A percentile compares a stretch with the other conserved stretches of the same genome.
These are phyloP conservation scores for Eremothecium gossypii DNA, from an alignment of 1,139 yeast species.

Conservation along the genomic window DNA sequence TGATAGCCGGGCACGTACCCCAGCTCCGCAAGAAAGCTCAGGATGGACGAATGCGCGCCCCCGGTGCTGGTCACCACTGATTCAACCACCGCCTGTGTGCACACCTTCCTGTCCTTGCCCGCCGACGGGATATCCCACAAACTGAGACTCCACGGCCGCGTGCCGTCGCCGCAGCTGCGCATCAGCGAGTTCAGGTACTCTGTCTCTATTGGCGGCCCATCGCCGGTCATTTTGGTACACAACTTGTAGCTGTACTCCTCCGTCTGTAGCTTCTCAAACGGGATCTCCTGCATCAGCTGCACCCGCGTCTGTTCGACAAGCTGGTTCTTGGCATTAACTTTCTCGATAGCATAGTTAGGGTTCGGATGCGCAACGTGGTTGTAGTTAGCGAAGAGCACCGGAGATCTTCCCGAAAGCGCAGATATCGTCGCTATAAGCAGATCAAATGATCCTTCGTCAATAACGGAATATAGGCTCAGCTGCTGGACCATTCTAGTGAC, in stretches of 20 bases:
- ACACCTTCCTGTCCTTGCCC: slow-evolving; percentile 54
- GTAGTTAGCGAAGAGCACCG: slow-evolving; percentile 23
- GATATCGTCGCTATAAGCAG: slow-evolving; percentile 29
- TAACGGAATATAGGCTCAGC: slow-evolving; percentile 29
- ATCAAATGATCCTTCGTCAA: slow-evolving; percentile 27
- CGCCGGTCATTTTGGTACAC: slow-evolving; percentile 9
- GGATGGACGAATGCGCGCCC: slow-evolving; percentile 29
- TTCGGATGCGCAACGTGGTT: slow-evolving; percentile 30
- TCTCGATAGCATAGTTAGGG: slow-evolving; percentile 22
- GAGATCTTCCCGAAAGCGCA: slow-evolving; percentile 31
- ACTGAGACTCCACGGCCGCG: slow-evolving; percentile 50
- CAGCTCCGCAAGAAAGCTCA: slow-evolving; percentile 46
- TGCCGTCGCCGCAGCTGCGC: slow-evolving; percentile 6
- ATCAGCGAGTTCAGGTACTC: slow-evolving; percentile 9
- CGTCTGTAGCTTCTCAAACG: slow-evolving; percentile 12
- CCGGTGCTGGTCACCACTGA: slow-evolving; percentile 40
- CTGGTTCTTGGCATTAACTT: slow-evolving; percentile 24
- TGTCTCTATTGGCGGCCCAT: slow-evolving; percentile 8
- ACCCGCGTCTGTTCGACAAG: slow-evolving; percentile 27
- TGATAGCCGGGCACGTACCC: slow-evolving; percentile 65
- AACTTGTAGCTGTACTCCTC: slow-evolving; percentile 8
- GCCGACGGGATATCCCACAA: slow-evolving; percentile 81
- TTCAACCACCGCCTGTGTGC: slow-evolving; percentile 62
- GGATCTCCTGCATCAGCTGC: slow-evolving; percentile 19
- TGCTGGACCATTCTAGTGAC: slow-evolving; percentile 32